Percentiles rank a stretch among this genome's conserved stretches.
Evolutionary conservation across 306 rosid species (phyloP).

Genomic region (Herpetospermum pedunculosum): DNA sequence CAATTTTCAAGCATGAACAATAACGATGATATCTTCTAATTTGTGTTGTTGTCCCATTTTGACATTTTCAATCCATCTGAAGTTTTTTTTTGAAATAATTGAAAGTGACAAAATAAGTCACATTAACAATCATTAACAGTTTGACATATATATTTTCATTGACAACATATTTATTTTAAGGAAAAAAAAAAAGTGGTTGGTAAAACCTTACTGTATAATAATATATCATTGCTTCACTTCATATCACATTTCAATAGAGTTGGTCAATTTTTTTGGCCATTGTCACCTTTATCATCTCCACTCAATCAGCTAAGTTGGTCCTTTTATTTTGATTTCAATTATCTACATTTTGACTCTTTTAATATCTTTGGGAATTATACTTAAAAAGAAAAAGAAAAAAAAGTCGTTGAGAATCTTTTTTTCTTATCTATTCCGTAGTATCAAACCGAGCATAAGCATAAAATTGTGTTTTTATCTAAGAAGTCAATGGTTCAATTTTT

Average conservation of each 20-base stretch:
- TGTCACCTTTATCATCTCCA: not conserved
- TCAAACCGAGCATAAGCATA: too few relatives aligned
- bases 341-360: not conserved
- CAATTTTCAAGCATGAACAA: too few relatives aligned
- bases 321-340: not conserved
- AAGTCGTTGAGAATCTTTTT: too few relatives aligned
- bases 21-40: not conserved
- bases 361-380: not conserved
- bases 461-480: too few relatives aligned
- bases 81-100: not conserved
- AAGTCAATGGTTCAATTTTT: too few relatives aligned
- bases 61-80: not conserved
- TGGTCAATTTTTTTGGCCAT: conserved; percentile 3
- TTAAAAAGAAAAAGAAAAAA: too few relatives aligned
- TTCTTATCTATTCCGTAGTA: too few relatives aligned
- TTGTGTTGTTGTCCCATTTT: not conserved
- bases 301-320: not conserved
- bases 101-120: not conserved
- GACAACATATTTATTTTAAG: not conserved
- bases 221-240: not conserved
- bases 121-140: not conserved
- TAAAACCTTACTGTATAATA: not conserved
- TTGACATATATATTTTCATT: not conserved
- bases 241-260: not conserved
- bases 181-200: not conserved